Evolutionary conservation across 164 flowering plant genomes (phyloP).

Genomic region (grape (Vitis vinifera)): ASM3070453v1 NC_081821.1:820501-821000

Average conservation of each 20-base stretch:
- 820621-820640: constrained; percentile 1
- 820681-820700: too few species aligned
- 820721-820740: too few species aligned
- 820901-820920: constrained; percentile 59
- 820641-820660: too few species aligned
- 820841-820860: too few species aligned
- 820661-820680: too few species aligned
- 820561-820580: constrained; percentile 79
- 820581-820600: constrained; percentile 96
- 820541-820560: constrained; percentile 66
- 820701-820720: too few species aligned
- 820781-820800: too few species aligned
- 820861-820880: too few species aligned
- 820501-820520: constrained; percentile 76
- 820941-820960: constrained; percentile 42
- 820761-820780: too few species aligned
- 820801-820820: too few species aligned
- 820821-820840: background rate
- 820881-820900: constrained; percentile 22
- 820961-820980: constrained; percentile 52
- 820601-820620: constrained; percentile 90
- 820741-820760: too few species aligned
- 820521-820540: constrained; percentile 81
- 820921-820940: constrained; percentile 64
- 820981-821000: constrained; percentile 45